Evolutionary conservation across 1,284 basidiomycete species (phyloP), one percentile per base, ranked within the genome.

Genomic region (Heterobasidion parviporum): DNA sequence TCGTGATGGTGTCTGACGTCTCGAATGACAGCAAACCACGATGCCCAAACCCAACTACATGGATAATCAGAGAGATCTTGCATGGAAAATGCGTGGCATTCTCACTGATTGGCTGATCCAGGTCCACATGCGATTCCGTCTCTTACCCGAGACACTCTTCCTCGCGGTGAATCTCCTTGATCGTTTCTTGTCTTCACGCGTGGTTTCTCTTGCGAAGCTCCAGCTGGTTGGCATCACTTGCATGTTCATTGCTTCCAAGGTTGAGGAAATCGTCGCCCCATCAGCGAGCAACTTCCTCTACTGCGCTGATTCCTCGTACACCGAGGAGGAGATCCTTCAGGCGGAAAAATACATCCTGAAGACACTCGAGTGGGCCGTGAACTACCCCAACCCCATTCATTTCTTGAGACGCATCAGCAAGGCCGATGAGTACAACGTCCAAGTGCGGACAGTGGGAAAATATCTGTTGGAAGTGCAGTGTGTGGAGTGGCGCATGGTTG

Each of bases 101-200:
- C 82, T 99, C 36, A 89, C 90, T 59, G 96, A 99, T 77, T 98
- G 96, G 97, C 80, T 99, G 58, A 88, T 99, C 62, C 94, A 98
- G 73, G 89, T 98, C 20, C 96, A 99, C 70, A 80, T 85, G 62
- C 92, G 94, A 64, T 98, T 98, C 79, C 88, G 88, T 57, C 81
- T 99, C 16, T 80, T 97, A 8, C 94, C 95, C 8, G 96, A 99
- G 74, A 98, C 96, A 0, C 84, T 99, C 52, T 98, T 96, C 76
- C 83, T 99, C 57, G 89, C 89, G 61, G 79, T 92, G 67, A 98
- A 99, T 78, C 87, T 98, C 66, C 90, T 98, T 66, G 97, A 99
- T 72, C 92, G 96, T 53, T 98, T 99, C 81, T 83, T 98, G 32
- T 94, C 93, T 2, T 78, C 84, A 1, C 89, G 94, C 7, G 86